Evolutionary conservation across 257 asterid genomes (phyloP), one percentile per base, ranked within the genome.

Genomic region (Nicotiana sylvestris): DNA sequence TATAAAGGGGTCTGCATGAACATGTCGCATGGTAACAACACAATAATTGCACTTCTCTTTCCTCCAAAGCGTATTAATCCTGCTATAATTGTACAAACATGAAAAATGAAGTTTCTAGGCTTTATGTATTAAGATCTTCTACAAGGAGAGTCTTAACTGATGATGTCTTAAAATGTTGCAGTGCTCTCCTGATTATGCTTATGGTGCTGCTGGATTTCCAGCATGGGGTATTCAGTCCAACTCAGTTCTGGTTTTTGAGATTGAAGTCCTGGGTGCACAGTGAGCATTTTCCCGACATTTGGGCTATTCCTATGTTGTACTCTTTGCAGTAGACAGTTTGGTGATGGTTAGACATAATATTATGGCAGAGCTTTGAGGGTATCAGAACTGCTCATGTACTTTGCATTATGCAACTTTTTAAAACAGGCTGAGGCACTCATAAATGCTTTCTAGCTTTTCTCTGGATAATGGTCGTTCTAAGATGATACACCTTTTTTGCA

Each of bases 101-200:
- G 60, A 25, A 72, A 72, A 72, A 72, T 30, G 27, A 70, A 21
- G 35, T 21, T 43, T 43, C 10, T 70, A 46, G 79, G 13, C 61
- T 27, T 72, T 76, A 76, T 76, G 62, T 49, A 76, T 49, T 76
- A 49, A 7, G 64, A 15, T 76, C 80, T 51, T 51, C 64, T 51
- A 51, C 29, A 15, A 49, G 27, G 46, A 76, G 62, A 51, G 46
- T 4, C 17, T 15, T 46, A 51, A 56, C 30, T 57, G 80, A 15
- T 57, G 69, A 15, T 29, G 29, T 86, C 53, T 77, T 11, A 13
- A 0, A 83, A 84, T 13, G 16, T 13, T 87, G 92, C 98, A 96
- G 99, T 96, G 99, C 92, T 81, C 99, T 49, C 98, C 98, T 12
- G 99, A 96, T 88, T 96, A 93, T 81, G 99, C 93, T 1, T 96